Base-by-base conservation (phyloP, 192 early-diverging fungal species). In the Allomyces macrogynus region DNA sequence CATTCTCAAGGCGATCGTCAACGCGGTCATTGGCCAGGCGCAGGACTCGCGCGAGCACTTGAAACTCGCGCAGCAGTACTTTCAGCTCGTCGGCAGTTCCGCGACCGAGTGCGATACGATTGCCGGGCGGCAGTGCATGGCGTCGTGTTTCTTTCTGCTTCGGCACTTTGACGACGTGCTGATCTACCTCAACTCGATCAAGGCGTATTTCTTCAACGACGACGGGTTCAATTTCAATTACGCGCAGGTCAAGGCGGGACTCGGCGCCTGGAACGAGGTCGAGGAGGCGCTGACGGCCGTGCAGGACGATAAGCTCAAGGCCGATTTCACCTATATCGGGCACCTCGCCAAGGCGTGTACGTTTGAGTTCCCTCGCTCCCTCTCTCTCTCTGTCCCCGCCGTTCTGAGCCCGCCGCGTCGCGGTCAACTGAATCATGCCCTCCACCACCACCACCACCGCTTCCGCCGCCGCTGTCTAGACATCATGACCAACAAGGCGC, bases 201-300 rank as follows among this genome's bases (percentile, higher is more conserved):
- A 83, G 73, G 79, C 77, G 65, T 83, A 83, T 66, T 83, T 83
- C 68, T 83, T 83, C 72, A 83, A 83, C 65, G 81, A 83, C 68
- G 81, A 83, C 69, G 79, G 78, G 11, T 83, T 83, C 71, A 83
- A 83, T 64, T 82, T 71, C 70, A 83, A 83, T 68, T 83, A 79
- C 67, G 81, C 70, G 14, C 78, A 83, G 67, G 78, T 81, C 14
- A 83, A 83, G 67, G 77, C 77, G 18, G 81, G 81, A 0, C 68
- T 75, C 4, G 81, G 80, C 16, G 73, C 78, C 60, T 83, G 71
- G 61, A 78, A 81, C 60, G 81, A 83, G 64, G 81, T 75, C 4
- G 80, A 83, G 65, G 81, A 83, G 62, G 71, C 79, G n/a, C 65
- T 83, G 23, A 64, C 78, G 14, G 67, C 77, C 66, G 72, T 83